These are phyloP conservation scores for Lodderomyces metapsilosis DNA, from an alignment of 1,139 yeast species.

Conservation along the genomic window DNA sequence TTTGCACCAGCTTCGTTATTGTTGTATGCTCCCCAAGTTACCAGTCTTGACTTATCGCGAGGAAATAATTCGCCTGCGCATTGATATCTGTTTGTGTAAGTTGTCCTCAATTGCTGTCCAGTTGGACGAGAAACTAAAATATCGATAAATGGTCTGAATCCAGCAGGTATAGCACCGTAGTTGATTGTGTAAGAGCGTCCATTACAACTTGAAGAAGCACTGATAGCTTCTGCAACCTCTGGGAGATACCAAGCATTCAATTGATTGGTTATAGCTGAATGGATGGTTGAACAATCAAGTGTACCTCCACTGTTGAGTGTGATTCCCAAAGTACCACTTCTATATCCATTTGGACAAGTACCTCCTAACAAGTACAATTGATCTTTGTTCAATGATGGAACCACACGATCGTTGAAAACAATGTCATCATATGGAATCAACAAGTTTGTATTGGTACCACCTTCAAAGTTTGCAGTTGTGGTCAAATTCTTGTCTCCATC, in stretches of 20 bases:
- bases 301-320: constrained; percentile 4
- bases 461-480: constrained; percentile 17
- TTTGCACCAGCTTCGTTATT: constrained; percentile 17
- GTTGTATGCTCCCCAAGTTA: constrained; percentile 13
- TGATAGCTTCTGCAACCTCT: constrained; percentile 8
- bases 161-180: constrained; percentile 28
- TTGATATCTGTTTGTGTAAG: constrained; percentile 16
- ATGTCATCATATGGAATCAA: constrained; percentile 5
- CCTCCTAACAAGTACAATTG: constrained; percentile 21
- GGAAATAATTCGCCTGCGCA: constrained; percentile 13
- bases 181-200: constrained; percentile 12
- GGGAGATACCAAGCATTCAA: constrained; percentile 26
- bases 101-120: constrained; percentile 3
- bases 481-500: constrained; percentile 27
- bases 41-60: neutral
- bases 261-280: constrained; percentile 21
- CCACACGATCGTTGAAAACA: constrained; percentile 10
- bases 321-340: constrained; percentile 25
- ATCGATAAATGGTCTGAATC: constrained; percentile 31
- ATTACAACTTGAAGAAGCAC: constrained; percentile 18
- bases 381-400: constrained; percentile 18
- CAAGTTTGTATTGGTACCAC: constrained; percentile 8
- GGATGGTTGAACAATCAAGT: constrained; percentile 24
- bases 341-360: constrained; percentile 24
- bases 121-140: constrained; percentile 11